phyloP scores from a whole-genome alignment of 129 eudicot species.

The Chrysanthemum makinoi region DNA sequence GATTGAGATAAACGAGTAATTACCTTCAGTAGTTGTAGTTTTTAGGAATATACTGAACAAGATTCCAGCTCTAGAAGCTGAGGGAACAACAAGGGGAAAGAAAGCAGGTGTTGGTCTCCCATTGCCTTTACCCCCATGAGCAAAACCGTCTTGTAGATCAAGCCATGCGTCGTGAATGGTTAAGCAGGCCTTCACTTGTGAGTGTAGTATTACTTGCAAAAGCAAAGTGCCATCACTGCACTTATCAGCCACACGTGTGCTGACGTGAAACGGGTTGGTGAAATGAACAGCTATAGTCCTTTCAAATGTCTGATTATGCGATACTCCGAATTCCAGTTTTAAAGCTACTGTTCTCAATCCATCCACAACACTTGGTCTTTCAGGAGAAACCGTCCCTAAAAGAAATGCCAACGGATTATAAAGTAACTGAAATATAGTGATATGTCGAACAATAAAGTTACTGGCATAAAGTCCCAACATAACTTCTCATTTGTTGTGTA shows the following conservation, averaged over 20 bases:
- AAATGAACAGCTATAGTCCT: conserved; percentile 93
- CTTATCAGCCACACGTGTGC: conserved; percentile 80
- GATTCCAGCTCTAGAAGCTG: conserved; percentile 77
- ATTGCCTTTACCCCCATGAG: conserved; percentile 65
- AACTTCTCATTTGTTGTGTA: too few relatives aligned
- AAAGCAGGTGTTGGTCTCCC: conserved; percentile 82
- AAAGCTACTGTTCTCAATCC: conserved; percentile 92
- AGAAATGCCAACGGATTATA: conserved; percentile 7
- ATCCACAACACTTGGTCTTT: conserved; percentile 78
- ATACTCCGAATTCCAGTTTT: conserved; percentile 91
- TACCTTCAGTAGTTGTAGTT: conserved; percentile 43
- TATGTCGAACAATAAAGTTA: neutral
- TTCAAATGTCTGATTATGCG: conserved; percentile 90
- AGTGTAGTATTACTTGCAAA: conserved; percentile 88
- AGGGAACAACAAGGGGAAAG: conserved; percentile 79
- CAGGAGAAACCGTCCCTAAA: conserved; percentile 50
- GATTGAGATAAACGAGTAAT: neutral
- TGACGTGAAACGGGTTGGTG: conserved; percentile 79
- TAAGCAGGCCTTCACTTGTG: conserved; percentile 88
- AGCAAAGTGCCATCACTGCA: conserved; percentile 84
- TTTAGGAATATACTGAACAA: conserved; percentile 67
- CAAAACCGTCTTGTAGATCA: conserved; percentile 96
- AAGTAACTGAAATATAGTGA: conserved; percentile 12
- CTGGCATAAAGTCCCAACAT: too few relatives aligned
- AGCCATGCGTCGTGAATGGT: conserved; percentile 92